phyloP scores from a whole-genome alignment of 1,284 basidiomycete species.

The Baeospora myosura region DNA sequence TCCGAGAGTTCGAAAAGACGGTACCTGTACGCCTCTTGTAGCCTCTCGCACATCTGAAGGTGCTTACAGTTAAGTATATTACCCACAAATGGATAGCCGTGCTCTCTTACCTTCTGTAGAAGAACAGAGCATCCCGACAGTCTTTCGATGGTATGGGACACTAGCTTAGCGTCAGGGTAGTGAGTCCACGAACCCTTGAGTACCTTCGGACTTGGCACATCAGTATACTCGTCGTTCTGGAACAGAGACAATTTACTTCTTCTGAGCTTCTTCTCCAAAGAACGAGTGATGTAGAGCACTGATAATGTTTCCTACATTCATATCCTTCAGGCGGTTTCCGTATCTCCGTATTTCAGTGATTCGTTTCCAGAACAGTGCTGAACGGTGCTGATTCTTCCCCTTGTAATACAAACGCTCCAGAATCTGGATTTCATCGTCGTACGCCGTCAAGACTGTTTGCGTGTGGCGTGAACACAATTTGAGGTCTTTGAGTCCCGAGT shows the following conservation, averaged over 20 bases:
- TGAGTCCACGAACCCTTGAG: slow-evolving; percentile 57
- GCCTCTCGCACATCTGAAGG: slow-evolving; percentile 42
- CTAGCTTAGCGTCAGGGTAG: slow-evolving; percentile 32
- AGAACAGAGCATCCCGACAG: slow-evolving; percentile 28
- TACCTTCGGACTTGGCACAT: slow-evolving; percentile 32
- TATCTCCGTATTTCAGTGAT: slow-evolving; percentile 54
- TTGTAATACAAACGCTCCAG: slow-evolving; percentile 71
- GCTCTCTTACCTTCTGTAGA: slow-evolving; percentile 35
- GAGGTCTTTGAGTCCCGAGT: slow-evolving; percentile 52
- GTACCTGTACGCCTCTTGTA: slow-evolving; percentile 43
- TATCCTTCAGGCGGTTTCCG: slow-evolving; percentile 38
- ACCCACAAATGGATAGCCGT: not conserved
- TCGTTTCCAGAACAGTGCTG: slow-evolving; percentile 64
- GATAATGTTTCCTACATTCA: slow-evolving; percentile 34
- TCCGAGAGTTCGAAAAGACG: slow-evolving; percentile 3
- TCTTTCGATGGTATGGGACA: slow-evolving; percentile 29
- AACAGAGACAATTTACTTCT: slow-evolving; percentile 33
- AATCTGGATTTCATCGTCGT: slow-evolving; percentile 49
- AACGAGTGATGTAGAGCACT: slow-evolving; percentile 51
- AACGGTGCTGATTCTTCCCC: slow-evolving; percentile 71
- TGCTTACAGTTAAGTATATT: slow-evolving; percentile 4
- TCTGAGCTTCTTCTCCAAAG: slow-evolving; percentile 35
- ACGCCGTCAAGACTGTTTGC: slow-evolving; percentile 32
- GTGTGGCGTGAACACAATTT: slow-evolving; percentile 48
- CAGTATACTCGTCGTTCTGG: not conserved